Conservation (phyloP, 2,329 filamentous ascomycete species). For the Fusarium verrucosum region DNA sequence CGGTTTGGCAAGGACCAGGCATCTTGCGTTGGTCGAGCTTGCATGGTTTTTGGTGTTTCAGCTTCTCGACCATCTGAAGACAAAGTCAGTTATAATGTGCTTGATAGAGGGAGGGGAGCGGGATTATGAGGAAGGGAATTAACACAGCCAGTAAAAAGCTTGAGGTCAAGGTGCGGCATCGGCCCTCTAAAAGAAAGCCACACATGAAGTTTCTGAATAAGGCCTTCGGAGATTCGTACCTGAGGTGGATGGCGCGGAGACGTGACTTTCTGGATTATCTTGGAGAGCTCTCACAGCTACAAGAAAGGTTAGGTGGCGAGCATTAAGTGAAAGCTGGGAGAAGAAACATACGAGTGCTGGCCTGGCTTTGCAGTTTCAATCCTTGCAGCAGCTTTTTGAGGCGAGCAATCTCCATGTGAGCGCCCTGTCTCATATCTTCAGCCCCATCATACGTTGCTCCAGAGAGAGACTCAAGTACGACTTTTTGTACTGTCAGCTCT, state of each 20-base stretch:
- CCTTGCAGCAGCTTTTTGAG: constrained; percentile 47
- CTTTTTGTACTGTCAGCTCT: constrained; percentile 55
- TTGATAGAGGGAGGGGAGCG: neutral
- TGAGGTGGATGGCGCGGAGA: constrained; percentile 9
- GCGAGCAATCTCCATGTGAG: constrained; percentile 41
- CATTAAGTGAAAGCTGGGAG: neutral
- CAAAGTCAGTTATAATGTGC: constrained; percentile 16
- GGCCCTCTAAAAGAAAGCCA: neutral
- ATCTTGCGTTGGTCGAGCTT: constrained; percentile 23
- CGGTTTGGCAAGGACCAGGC: constrained; percentile 41
- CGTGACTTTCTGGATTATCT: neutral
- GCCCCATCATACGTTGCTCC: constrained; percentile 42
- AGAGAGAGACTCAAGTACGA: constrained; percentile 55
- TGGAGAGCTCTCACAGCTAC: constrained; percentile 3
- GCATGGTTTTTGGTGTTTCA: constrained; percentile 30
- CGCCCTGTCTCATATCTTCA: constrained; percentile 45
- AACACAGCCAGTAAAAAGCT: neutral
- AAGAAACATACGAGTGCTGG: constrained; percentile 8
- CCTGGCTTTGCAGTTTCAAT: constrained; percentile 14
- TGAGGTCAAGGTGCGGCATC: neutral
- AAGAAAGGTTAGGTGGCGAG: neutral
- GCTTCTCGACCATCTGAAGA: constrained; percentile 11
- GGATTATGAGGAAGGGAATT: neutral
- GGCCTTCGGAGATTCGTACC: constrained; percentile 14
- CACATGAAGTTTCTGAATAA: neutral